Percentiles rank a stretch among this genome's conserved stretches.
Evolutionary conservation across 257 asterid species (phyloP).

Genomic region (Euphrasia confusa): DNA sequence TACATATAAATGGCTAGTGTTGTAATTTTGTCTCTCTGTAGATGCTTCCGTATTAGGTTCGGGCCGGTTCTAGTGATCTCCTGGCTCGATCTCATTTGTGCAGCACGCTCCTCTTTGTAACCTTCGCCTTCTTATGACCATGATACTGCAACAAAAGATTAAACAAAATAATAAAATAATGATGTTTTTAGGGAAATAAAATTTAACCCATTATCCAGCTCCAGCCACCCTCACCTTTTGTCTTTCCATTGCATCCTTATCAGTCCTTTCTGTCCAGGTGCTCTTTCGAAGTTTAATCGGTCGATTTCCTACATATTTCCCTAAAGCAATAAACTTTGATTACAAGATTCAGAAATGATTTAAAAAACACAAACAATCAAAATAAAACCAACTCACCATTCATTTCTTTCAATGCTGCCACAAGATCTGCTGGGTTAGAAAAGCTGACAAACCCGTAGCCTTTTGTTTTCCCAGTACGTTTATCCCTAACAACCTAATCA

Average conservation of each 20-base stretch:
- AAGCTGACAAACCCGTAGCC: conserved; percentile 97
- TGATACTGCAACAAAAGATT: conserved; percentile 44
- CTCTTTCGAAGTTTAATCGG: conserved; percentile 96
- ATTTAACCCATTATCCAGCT: not conserved
- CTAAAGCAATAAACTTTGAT: conserved; percentile 33
- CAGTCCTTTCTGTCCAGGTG: conserved; percentile 91
- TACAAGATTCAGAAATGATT: conserved; percentile 1
- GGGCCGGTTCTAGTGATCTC: too few species aligned
- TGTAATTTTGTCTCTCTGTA: too few species aligned
- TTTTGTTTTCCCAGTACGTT: conserved; percentile 92
- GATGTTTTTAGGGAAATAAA: not conserved
- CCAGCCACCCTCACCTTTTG: conserved; percentile 49
- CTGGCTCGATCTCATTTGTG: conserved; percentile 44
- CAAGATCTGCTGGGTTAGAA: conserved; percentile 77
- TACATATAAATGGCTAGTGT: too few species aligned
- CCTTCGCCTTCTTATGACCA: not conserved
- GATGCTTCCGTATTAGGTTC: not conserved
- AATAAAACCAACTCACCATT: conserved; percentile 45
- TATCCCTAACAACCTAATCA: conserved; percentile 83
- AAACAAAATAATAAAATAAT: not conserved
- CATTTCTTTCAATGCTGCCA: conserved; percentile 85
- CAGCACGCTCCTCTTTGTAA: conserved; percentile 23
- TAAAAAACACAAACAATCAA: not conserved
- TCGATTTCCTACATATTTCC: conserved; percentile 90
- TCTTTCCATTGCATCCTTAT: conserved; percentile 55